A percentile compares a stretch with the other conserved stretches of the same genome.
Conservation (phyloP, 345 rosid species). For the Linum lewisii region DNA sequence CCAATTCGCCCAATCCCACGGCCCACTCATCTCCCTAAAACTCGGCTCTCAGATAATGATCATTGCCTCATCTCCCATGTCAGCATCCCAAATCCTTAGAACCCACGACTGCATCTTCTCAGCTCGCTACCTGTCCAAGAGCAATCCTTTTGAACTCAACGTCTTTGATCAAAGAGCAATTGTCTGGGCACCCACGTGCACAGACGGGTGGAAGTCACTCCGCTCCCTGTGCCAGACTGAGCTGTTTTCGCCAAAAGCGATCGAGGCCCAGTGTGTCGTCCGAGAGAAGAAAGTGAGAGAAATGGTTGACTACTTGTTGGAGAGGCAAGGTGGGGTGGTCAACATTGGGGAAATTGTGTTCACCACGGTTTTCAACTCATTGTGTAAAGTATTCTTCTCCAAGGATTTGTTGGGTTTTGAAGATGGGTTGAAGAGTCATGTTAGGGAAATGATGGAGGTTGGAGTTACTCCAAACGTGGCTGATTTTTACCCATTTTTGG, state of each 20-base stretch:
- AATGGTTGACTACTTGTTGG: background rate
- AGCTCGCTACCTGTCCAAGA: background rate
- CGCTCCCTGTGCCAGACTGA: background rate
- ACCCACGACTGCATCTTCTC: background rate
- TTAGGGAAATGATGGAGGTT: background rate
- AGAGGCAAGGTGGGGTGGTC: background rate
- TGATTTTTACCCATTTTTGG: background rate
- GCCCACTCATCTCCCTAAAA: background rate
- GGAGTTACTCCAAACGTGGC: background rate
- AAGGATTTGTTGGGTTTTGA: background rate
- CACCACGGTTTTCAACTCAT: background rate
- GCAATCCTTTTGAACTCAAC: background rate
- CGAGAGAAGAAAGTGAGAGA: background rate
- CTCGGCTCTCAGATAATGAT: background rate
- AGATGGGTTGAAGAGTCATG: background rate
- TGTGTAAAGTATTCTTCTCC: background rate
- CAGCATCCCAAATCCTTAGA: background rate
- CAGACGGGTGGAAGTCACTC: background rate
- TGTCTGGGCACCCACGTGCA: background rate
- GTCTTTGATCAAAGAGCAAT: background rate
- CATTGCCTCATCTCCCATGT: background rate
- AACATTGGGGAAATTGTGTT: background rate
- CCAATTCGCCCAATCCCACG: background rate
- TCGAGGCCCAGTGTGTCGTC: background rate
- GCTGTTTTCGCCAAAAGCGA: background rate